Evolutionary conservation across 768 basidiomycete species (phyloP).

Genomic region (Lepiota subincarnata): DNA sequence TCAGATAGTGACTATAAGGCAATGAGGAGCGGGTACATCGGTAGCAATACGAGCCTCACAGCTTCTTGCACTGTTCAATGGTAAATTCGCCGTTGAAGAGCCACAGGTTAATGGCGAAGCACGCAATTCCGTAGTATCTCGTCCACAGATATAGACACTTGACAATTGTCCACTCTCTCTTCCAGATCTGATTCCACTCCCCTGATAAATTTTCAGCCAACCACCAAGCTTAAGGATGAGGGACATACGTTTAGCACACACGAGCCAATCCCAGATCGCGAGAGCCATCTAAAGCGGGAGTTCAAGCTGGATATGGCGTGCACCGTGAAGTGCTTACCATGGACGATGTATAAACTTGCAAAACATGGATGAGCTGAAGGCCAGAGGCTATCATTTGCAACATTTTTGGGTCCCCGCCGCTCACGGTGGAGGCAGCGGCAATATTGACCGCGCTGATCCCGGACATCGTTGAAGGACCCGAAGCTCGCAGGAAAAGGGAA

Average conservation of each 20-base stretch:
- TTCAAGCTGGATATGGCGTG: neutral
- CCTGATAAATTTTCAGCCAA: neutral
- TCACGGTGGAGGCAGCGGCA: conserved; percentile 9
- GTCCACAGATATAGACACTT: conserved; percentile 16
- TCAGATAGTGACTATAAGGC: conserved; percentile 13
- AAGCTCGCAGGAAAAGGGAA: no score
- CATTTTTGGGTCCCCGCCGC: neutral
- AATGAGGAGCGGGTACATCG: neutral
- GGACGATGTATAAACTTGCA: conserved; percentile 16
- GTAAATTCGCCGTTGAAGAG: conserved; percentile 16
- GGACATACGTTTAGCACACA: conserved; percentile 6
- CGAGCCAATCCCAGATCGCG: conserved; percentile 15
- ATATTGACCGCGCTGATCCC: conserved; percentile 10
- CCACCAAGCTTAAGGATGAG: neutral
- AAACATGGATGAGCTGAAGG: conserved; percentile 13
- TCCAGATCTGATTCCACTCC: conserved; percentile 15
- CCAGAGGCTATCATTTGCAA: neutral
- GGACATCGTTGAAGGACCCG: conserved; percentile 7
- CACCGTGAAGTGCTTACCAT: conserved; percentile 5
- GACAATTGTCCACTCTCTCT: conserved; percentile 15
- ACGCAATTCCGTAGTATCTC: conserved; percentile 13
- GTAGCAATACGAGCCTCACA: conserved; percentile 1
- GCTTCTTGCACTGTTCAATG: conserved; percentile 11
- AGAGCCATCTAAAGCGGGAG: conserved; percentile 12
- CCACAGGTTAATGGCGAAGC: conserved; percentile 15